A percentile compares a stretch with the other conserved stretches of the same genome.
These are phyloP conservation scores for Orbilia ellipsospora DNA, from an alignment of 2,329 filamentous ascomycete genomes.

Conservation along the genomic window DNA sequence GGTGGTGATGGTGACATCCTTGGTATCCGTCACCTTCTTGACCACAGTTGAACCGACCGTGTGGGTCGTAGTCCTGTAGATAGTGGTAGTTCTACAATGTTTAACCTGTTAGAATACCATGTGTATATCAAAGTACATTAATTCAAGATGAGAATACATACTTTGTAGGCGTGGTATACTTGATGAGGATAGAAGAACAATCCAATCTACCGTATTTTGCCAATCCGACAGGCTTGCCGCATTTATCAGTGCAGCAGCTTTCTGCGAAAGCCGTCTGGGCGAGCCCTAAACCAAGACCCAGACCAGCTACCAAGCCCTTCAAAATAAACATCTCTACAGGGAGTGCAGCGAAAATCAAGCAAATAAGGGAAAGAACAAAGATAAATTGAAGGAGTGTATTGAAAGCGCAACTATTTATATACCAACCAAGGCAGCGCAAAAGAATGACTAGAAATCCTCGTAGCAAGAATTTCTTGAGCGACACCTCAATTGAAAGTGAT, in stretches of 20 bases:
- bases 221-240: slow-evolving; percentile 35
- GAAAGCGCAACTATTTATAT: background rate
- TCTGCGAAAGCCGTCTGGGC: slow-evolving; percentile 27
- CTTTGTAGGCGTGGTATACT: slow-evolving; percentile 32
- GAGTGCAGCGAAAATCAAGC: background rate
- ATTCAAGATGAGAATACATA: slow-evolving; percentile 6
- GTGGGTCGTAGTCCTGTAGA: slow-evolving; percentile 16
- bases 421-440: background rate
- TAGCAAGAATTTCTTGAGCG: slow-evolving; percentile 5
- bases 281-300: slow-evolving; percentile 25
- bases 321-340: slow-evolving; percentile 27
- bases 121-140: background rate
- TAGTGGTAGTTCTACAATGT: background rate
- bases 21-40: slow-evolving; percentile 16
- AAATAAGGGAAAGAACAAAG: background rate
- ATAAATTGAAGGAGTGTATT: slow-evolving; percentile 15
- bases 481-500: background rate
- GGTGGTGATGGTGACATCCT: slow-evolving; percentile 24
- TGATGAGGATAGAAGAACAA: slow-evolving; percentile 39
- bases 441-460: slow-evolving; percentile 19
- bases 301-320: slow-evolving; percentile 39
- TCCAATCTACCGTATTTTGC: slow-evolving; percentile 34
- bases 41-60: background rate
- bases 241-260: slow-evolving; percentile 34
- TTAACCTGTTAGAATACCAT: too few relatives aligned